Evolutionary conservation across 73 alveolate species (phyloP), one percentile per base, ranked within the genome.

Genomic region (Loxodes magnus): DNA sequence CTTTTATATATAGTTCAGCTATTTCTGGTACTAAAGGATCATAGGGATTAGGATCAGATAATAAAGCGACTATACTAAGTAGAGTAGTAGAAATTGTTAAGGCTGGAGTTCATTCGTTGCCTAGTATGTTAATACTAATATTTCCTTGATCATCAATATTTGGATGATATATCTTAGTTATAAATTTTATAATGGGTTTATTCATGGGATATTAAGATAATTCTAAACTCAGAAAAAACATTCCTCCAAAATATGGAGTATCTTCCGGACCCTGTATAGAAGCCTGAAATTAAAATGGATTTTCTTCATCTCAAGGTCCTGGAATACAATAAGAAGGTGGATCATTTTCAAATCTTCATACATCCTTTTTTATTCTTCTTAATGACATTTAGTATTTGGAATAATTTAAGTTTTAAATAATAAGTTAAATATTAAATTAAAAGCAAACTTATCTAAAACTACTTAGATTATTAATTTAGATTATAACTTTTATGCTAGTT

Each of bases 1-100:
- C 71, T 16, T 41, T 74, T 64, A 63, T 71, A 24, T 36, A 54
- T 27, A 52, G 24, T 7, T 27, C 24, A 27, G 88, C 87, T 39
- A 74, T 51, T 44, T 73, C 77, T 15, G 77, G 63, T 10, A 58
- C 77, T 25, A 81, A 56, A 24, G 85, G 82, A 39, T 84, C 81
- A 69, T 81, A 90, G 0, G 88, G 82, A 38, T 75, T 74, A 22
- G 84, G 81, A 35, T 84, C 88, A 34, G 82, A 67, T 48, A 84
- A 46, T 12, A 84, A 44, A 10, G 75, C 57, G 29, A 63, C 25
- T 27, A 75, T 54, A 9, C 82, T 42, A 21, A 67, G 62, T 27
- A 84, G 73, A 9, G 2, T n/a, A n/a, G 1, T 0, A n/a, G 56
- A 33, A 50, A 78, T 73, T 6, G 87, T 64, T 14, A 78, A 31